Percentiles rank a stretch among this genome's conserved stretches.
These are phyloP conservation scores for Phalaenopsis equestris DNA, from an alignment of 106 monocot genomes.

Conservation along the genomic window DNA sequence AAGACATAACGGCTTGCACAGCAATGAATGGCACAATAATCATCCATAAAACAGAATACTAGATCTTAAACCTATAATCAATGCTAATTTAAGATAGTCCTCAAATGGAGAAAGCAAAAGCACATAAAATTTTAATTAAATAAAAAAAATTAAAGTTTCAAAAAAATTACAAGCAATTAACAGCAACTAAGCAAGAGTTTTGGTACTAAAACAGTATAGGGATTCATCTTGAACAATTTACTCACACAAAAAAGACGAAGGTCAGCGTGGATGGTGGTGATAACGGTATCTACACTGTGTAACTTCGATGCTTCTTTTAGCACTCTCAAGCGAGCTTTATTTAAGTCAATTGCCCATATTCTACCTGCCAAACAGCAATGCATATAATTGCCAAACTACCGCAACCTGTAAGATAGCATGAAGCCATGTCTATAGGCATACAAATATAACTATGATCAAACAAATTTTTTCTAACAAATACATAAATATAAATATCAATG, in stretches of 20 bases:
- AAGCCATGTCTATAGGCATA: neutral
- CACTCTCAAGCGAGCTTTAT: conserved; percentile 83
- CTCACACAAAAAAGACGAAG: conserved; percentile 72
- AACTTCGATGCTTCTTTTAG: conserved; percentile 59
- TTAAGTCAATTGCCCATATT: conserved; percentile 74
- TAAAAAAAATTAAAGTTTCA: neutral
- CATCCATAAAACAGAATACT: neutral
- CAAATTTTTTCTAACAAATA: too few species aligned
- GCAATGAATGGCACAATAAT: neutral
- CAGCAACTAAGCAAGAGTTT: neutral
- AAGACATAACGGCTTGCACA: neutral
- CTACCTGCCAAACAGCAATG: conserved; percentile 37
- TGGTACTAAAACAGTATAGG: neutral
- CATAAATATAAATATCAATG: too few species aligned
- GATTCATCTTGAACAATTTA: neutral
- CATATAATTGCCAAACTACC: neutral
- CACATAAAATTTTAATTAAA: neutral
- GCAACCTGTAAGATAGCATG: neutral
- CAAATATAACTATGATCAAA: too few species aligned
- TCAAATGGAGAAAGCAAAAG: neutral
- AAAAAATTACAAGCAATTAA: neutral
- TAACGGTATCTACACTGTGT: conserved; percentile 48
- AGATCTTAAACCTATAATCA: neutral
- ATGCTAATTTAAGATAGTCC: neutral
- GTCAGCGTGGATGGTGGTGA: conserved; percentile 56